phyloP scores from a whole-genome alignment of 2,329 filamentous ascomycete species.

The Aspergillus pseudoterreus region DNA sequence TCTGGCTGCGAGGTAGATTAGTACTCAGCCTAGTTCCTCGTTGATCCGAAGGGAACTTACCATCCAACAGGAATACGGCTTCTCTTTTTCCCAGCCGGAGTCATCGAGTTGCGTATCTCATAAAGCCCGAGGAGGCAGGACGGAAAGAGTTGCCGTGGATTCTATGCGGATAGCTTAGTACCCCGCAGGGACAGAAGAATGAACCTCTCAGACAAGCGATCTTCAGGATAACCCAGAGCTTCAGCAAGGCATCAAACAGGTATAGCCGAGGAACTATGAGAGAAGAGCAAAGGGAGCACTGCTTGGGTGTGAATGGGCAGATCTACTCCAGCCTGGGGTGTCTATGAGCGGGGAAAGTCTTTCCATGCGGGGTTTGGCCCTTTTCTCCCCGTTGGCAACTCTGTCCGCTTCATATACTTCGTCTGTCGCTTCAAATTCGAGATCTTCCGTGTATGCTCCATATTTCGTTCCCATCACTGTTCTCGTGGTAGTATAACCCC shows the following conservation, averaged over 20 bases:
- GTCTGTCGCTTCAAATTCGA: neutral
- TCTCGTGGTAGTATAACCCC: neutral
- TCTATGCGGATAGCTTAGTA: neutral
- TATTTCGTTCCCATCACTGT: no score
- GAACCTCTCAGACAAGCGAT: neutral
- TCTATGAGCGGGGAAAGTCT: constrained; percentile 1
- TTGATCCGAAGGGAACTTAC: constrained; percentile 7
- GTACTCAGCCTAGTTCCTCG: neutral
- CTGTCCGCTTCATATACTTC: constrained; percentile 1
- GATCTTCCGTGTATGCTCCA: neutral
- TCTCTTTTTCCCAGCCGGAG: constrained; percentile 10
- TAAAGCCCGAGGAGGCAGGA: neutral
- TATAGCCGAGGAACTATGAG: no score
- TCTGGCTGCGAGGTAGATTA: constrained; percentile 12
- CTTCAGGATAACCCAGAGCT: no score
- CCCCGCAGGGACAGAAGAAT: neutral
- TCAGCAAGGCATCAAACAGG: no score
- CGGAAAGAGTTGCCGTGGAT: constrained; percentile 19
- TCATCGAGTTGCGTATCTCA: constrained; percentile 8
- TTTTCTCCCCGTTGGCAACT: neutral
- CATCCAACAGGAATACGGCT: constrained; percentile 19
- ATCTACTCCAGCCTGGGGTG: no score
- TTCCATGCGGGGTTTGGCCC: neutral
- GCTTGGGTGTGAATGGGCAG: no score
- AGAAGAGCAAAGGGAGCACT: no score